phyloP scores from a whole-genome alignment of 225 moss, liverwort and hornwort species.

The Bryoerythrophyllum caledonicum region DNA sequence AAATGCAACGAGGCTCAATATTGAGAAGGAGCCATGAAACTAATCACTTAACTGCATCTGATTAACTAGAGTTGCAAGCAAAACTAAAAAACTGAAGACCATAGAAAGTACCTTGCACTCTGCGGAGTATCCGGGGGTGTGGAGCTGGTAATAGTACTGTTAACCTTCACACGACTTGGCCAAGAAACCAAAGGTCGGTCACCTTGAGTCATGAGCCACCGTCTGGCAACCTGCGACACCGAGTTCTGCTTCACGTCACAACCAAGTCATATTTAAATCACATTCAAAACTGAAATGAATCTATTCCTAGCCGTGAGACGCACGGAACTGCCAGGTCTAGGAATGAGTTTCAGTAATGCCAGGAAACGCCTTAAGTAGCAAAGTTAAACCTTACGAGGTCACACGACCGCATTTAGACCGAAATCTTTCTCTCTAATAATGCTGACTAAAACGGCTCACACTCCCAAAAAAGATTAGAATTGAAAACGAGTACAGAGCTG shows the following conservation, averaged over 20 bases:
- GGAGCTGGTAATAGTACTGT: constrained; percentile 44
- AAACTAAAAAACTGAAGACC: constrained; percentile 5
- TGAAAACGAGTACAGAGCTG: not conserved
- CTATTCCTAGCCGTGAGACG: not conserved
- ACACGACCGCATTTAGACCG: constrained; percentile 3
- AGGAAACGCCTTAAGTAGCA: not conserved
- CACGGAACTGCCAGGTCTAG: constrained; percentile 1
- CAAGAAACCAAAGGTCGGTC: constrained; percentile 59
- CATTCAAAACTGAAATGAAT: not conserved
- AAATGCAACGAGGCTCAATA: constrained; percentile 5
- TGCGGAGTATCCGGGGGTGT: constrained; percentile 86
- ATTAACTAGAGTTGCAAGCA: not conserved
- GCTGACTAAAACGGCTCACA: not conserved
- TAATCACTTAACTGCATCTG: constrained; percentile 1
- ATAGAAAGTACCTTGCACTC: constrained; percentile 58
- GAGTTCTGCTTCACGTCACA: constrained; percentile 29
- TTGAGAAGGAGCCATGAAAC: not conserved
- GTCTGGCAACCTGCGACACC: constrained; percentile 73
- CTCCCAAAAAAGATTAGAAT: not conserved
- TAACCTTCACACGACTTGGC: constrained; percentile 67
- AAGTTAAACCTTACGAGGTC: constrained; percentile 11
- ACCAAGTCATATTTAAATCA: constrained; percentile 11
- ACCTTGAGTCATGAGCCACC: constrained; percentile 88
- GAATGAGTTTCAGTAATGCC: constrained; percentile 4
- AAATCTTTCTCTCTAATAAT: not conserved